Conservation (phyloP, 306 rosid species). For the Datisca glomerata region DNA sequence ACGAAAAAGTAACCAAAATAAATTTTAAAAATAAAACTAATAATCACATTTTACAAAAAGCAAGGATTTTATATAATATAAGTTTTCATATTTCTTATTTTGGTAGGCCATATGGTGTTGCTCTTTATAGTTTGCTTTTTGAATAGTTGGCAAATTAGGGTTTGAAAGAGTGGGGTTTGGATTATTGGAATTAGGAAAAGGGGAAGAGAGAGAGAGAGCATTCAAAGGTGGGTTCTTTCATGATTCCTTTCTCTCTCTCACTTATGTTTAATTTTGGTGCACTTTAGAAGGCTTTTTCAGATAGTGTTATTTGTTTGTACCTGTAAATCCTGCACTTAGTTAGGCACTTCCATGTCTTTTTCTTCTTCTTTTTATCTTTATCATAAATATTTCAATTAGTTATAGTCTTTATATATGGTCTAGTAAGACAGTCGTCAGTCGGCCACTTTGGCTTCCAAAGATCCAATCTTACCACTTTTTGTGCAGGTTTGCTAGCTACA, state of each 20-base stretch:
- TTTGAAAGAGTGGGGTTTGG: slow-evolving; percentile 40
- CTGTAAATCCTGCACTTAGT: too few species aligned
- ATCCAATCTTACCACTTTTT: too few species aligned
- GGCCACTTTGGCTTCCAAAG: too few species aligned
- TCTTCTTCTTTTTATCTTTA: too few species aligned
- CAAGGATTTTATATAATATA: slow-evolving; percentile 18
- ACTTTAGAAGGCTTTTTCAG: slow-evolving; percentile 11
- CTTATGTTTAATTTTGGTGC: too few species aligned
- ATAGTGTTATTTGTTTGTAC: too few species aligned
- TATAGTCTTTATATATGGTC: not conserved
- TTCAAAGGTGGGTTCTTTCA: slow-evolving; percentile 46
- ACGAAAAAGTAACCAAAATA: too few species aligned
- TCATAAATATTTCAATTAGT: too few species aligned
- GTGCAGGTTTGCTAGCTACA: too few species aligned
- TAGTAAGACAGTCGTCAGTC: too few species aligned
- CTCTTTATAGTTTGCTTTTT: slow-evolving; percentile 49
- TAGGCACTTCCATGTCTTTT: too few species aligned
- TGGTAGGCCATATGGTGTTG: slow-evolving; percentile 17
- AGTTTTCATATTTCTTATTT: slow-evolving; percentile 4
- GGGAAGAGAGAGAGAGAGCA: slow-evolving; percentile 12
- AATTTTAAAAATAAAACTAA: too few species aligned
- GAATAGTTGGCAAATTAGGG: slow-evolving; percentile 50
- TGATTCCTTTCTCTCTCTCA: slow-evolving; percentile 24
- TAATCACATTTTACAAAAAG: slow-evolving; percentile 39
- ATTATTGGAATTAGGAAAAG: slow-evolving; percentile 75